Evolutionary conservation across 2,329 filamentous ascomycete genomes (phyloP).

Genomic region (Triangularia verruculosa): DNA sequence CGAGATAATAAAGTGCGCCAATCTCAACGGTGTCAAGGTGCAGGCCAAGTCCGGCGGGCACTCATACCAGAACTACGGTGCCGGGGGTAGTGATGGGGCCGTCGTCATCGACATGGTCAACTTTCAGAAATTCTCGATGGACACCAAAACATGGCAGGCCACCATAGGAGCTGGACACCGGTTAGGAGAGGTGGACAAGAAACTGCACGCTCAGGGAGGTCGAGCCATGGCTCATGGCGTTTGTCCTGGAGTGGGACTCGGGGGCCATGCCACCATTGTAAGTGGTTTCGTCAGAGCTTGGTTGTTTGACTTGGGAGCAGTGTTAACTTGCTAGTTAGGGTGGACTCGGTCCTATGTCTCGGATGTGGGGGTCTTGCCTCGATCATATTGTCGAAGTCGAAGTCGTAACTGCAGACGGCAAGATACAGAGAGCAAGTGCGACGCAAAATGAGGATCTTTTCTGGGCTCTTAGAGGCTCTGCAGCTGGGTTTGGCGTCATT

Average conservation of each 20-base stretch:
- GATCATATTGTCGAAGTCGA: slow-evolving; percentile 56
- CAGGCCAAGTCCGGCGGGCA: slow-evolving; percentile 64
- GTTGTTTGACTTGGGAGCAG: background rate
- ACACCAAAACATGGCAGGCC: slow-evolving; percentile 51
- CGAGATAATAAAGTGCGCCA: slow-evolving; percentile 56
- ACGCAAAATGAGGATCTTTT: slow-evolving; percentile 52
- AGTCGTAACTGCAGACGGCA: slow-evolving; percentile 56
- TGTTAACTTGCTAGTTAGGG: slow-evolving; percentile 39
- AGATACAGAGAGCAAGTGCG: slow-evolving; percentile 46
- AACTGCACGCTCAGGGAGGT: slow-evolving; percentile 48
- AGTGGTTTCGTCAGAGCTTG: slow-evolving; percentile 24
- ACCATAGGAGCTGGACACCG: slow-evolving; percentile 52
- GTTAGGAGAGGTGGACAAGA: slow-evolving; percentile 49
- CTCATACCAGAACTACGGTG: slow-evolving; percentile 49
- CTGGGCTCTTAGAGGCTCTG: slow-evolving; percentile 55
- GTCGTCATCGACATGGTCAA: slow-evolving; percentile 54
- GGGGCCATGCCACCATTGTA: slow-evolving; percentile 57
- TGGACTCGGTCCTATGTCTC: slow-evolving; percentile 54
- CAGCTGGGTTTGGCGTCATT: slow-evolving; percentile 54
- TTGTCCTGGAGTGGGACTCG: slow-evolving; percentile 57
- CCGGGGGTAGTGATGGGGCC: slow-evolving; percentile 50
- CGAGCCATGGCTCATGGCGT: slow-evolving; percentile 59
- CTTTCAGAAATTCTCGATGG: slow-evolving; percentile 52
- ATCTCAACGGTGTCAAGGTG: slow-evolving; percentile 47
- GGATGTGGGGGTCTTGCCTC: slow-evolving; percentile 56